These are phyloP conservation scores for Diaporthe citrichinensis DNA, from an alignment of 2,329 filamentous ascomycete genomes.

Conservation along the genomic window DNA sequence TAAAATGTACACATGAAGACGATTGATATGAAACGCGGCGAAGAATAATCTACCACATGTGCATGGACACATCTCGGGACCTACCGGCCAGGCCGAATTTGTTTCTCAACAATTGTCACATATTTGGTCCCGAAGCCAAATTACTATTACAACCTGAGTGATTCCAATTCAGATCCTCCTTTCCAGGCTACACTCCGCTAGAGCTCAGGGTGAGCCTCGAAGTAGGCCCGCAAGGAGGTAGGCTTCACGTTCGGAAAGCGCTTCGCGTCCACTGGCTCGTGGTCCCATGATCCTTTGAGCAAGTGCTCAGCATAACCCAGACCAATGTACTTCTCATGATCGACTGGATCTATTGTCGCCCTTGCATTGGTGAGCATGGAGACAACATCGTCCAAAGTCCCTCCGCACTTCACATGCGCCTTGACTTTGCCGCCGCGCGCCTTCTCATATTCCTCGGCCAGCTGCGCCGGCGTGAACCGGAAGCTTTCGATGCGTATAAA, in stretches of 20 bases:
- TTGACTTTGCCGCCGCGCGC: conserved; percentile 13
- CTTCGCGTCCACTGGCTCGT: conserved; percentile 2
- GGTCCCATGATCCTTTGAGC: conserved; percentile 1
- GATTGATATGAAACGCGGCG: too few relatives aligned
- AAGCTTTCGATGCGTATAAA: conserved; percentile 14
- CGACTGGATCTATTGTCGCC: neutral
- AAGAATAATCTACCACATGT: too few relatives aligned
- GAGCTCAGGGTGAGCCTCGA: conserved; percentile 7
- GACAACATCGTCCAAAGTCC: conserved; percentile 7
- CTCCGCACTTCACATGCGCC: neutral
- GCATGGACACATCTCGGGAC: too few relatives aligned
- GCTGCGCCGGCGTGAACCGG: conserved; percentile 1
- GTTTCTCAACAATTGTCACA: neutral
- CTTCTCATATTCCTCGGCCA: conserved; percentile 8
- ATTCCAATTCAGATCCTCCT: neutral
- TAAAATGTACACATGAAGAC: too few relatives aligned
- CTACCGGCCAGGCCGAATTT: too few relatives aligned
- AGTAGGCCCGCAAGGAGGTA: neutral
- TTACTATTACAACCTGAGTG: too few relatives aligned
- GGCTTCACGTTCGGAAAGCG: conserved; percentile 15
- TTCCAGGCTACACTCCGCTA: neutral
- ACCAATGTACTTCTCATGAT: conserved; percentile 20
- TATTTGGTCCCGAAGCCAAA: neutral
- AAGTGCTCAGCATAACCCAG: neutral
- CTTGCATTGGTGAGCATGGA: conserved; percentile 17